Evolutionary conservation across 371 early-diverging fungal species (phyloP).

Genomic region (Syncephalastrum monosporum): DNA sequence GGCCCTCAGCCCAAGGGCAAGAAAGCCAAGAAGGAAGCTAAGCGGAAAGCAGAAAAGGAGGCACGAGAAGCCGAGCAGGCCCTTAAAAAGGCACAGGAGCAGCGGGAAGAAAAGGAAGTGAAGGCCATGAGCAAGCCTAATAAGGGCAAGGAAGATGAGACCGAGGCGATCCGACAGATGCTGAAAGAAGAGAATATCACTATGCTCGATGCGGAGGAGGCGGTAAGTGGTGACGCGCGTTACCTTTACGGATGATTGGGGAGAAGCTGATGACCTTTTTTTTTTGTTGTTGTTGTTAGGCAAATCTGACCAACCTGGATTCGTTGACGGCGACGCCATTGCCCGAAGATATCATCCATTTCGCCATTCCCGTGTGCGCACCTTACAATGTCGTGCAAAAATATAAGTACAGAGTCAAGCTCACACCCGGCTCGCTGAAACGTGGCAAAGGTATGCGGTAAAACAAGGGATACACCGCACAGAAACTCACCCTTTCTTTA

Average conservation of each 20-base stretch:
- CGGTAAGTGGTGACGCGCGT: constrained; percentile 18
- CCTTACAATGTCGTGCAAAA: constrained; percentile 88
- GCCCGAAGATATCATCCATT: constrained; percentile 79
- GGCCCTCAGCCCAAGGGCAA: constrained; percentile 76
- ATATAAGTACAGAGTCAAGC: constrained; percentile 95
- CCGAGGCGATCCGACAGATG: constrained; percentile 63
- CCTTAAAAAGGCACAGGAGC: constrained; percentile 19
- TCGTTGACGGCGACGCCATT: constrained; percentile 76
- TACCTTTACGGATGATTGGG: not conserved
- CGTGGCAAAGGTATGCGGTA: constrained; percentile 82
- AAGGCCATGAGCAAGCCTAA: constrained; percentile 15
- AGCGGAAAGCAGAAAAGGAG: constrained; percentile 48
- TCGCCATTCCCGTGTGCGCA: constrained; percentile 96
- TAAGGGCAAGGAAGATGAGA: constrained; percentile 35
- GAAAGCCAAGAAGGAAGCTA: constrained; percentile 64
- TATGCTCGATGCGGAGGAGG: constrained; percentile 65
- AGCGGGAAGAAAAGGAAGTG: constrained; percentile 41
- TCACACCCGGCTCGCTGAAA: constrained; percentile 95
- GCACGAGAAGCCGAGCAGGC: constrained; percentile 11
- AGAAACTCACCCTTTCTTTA: constrained; percentile 35
- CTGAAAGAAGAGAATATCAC: constrained; percentile 75
- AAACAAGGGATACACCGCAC: constrained; percentile 17
- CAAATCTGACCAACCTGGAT: constrained; percentile 71
- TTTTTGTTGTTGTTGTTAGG: constrained; percentile 18
- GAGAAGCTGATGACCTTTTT: not conserved